phyloP scores from a whole-genome alignment of 2,329 filamentous ascomycete species.

The Aspergillus aculeatinus region DNA sequence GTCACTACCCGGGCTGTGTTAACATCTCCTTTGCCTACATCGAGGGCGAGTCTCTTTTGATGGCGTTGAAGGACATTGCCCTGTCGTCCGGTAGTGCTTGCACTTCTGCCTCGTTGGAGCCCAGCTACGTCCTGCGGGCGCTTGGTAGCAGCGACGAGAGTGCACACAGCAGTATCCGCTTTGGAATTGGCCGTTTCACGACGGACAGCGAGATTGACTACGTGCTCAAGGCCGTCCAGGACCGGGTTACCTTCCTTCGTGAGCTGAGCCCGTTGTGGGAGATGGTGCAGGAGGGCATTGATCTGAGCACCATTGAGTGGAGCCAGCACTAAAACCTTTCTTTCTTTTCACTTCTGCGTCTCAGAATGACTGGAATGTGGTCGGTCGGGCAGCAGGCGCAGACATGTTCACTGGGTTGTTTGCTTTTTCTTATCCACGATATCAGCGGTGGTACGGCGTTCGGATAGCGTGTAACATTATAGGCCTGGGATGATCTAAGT shows the following conservation, averaged over 20 bases:
- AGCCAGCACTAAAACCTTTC: conserved; percentile 66
- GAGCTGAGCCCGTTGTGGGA: conserved; percentile 97
- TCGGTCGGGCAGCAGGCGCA: conserved; percentile 9
- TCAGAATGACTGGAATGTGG: conserved; percentile 7
- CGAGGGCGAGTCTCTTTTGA: conserved; percentile 94
- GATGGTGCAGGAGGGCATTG: conserved; percentile 93
- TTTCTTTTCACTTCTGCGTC: conserved; percentile 16
- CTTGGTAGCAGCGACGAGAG: conserved; percentile 96
- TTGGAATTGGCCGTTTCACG: conserved; percentile 95
- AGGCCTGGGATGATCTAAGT: conserved; percentile 15
- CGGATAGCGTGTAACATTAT: conserved; percentile 24
- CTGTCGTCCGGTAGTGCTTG: conserved; percentile 95
- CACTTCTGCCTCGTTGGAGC: conserved; percentile 93
- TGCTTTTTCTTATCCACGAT: conserved; percentile 18
- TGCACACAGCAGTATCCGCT: conserved; percentile 95
- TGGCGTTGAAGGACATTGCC: conserved; percentile 98
- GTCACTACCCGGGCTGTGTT: conserved; percentile 93
- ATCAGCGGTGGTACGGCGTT: conserved; percentile 26
- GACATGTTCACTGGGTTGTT: background rate
- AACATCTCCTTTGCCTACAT: conserved; percentile 99
- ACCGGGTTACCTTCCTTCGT: conserved; percentile 86
- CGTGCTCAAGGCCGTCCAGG: conserved; percentile 87
- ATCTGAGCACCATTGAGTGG: conserved; percentile 96
- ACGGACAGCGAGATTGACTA: conserved; percentile 96
- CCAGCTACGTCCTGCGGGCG: conserved; percentile 91